Conservation (phyloP, 768 basidiomycete species). For the Holtermannia corniformis region DNA sequence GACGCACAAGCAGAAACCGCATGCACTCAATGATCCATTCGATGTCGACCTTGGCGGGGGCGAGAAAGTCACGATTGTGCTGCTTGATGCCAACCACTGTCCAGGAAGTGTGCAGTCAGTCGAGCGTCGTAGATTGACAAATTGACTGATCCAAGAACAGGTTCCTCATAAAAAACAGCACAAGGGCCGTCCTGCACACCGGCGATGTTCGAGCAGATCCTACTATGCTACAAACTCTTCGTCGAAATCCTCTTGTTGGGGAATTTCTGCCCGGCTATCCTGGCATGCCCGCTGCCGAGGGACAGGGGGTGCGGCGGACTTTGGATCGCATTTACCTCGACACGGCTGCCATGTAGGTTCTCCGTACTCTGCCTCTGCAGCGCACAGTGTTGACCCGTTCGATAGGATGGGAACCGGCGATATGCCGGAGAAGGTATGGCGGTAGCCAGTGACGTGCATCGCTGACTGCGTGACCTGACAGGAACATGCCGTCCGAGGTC, state of each 20-base stretch:
- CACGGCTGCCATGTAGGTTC: conserved; percentile 47
- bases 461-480: too few species aligned
- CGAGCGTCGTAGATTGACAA: not conserved
- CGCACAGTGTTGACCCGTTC: conserved; percentile 1
- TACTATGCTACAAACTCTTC: conserved; percentile 61
- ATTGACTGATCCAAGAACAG: conserved; percentile 43
- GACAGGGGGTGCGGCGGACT: conserved; percentile 26
- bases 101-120: conserved; percentile 51
- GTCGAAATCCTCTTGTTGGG: conserved; percentile 60
- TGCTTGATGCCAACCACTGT: conserved; percentile 88
- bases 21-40: conserved; percentile 60
- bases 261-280: conserved; percentile 51
- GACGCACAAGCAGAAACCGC: conserved; percentile 45
- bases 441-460: too few species aligned
- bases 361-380: not conserved
- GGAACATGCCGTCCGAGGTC: conserved; percentile 57
- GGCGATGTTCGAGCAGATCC: conserved; percentile 88
- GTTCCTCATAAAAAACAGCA: conserved; percentile 60
- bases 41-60: conserved; percentile 50
- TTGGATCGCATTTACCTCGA: conserved; percentile 76
- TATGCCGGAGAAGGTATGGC: conserved; percentile 36
- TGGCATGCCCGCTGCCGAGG: not conserved
- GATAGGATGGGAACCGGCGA: conserved; percentile 38
- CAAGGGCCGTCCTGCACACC: conserved; percentile 74
- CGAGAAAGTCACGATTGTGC: conserved; percentile 56